These are phyloP conservation scores for Arctium lappa DNA, from an alignment of 129 eudicot species.

Conservation along the genomic window DNA sequence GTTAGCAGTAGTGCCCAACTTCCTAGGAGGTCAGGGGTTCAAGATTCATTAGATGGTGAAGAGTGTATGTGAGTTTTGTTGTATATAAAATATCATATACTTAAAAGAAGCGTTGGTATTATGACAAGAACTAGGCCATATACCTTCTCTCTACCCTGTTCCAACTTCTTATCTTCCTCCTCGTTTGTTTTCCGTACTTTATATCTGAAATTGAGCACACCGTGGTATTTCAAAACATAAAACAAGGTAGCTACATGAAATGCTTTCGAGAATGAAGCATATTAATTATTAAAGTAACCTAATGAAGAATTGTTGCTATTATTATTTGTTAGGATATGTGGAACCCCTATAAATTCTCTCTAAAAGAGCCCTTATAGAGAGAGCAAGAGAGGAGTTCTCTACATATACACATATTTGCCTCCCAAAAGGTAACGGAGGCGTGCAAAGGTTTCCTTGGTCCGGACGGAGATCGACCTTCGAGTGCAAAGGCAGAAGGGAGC, in stretches of 20 bases:
- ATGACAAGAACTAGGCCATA: background rate
- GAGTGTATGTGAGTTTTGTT: background rate
- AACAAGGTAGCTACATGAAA: background rate
- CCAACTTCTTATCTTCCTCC: conserved; percentile 55
- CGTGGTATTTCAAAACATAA: background rate
- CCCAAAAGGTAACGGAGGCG: too few relatives aligned
- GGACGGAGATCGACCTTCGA: too few relatives aligned
- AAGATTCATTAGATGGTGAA: background rate
- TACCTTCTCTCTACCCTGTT: conserved; percentile 76
- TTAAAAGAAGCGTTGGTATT: too few relatives aligned
- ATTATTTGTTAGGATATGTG: background rate
- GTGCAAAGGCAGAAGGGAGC: too few relatives aligned
- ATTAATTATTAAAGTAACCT: background rate
- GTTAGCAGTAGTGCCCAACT: too few relatives aligned
- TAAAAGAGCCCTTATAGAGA: background rate
- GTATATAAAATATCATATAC: too few relatives aligned
- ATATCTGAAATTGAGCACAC: conserved; percentile 35
- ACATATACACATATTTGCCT: background rate
- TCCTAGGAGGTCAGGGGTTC: background rate
- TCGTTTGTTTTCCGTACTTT: conserved; percentile 47
- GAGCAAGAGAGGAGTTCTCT: background rate
- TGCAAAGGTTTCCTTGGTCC: too few relatives aligned
- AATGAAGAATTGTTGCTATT: background rate
- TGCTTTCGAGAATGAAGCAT: background rate
- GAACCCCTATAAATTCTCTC: background rate